Base-by-base conservation (phyloP, 1,139 yeast species). In the Geotrichum cucujoidarum region DNA sequence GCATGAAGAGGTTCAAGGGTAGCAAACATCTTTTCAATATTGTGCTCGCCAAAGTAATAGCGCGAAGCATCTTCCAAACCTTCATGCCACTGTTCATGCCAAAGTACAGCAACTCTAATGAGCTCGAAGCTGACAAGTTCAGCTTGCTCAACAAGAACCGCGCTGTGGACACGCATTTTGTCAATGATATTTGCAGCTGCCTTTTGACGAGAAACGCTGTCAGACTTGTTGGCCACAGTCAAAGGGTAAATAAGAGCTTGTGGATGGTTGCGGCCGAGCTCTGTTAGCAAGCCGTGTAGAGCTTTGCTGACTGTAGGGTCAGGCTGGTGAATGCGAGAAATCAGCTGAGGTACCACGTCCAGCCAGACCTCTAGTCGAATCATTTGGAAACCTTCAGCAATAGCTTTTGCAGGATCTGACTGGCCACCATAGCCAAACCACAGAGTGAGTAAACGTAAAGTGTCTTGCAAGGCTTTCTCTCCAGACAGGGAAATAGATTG, bases 1-100 rank as follows among this genome's bases (percentile, higher is more conserved):
- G 40, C 79, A 65, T 92, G 97, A 50, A 94, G 70, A 1, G 97
- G 97, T 55, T 88, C 95, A 47, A 94, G 69, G 1, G 90, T 90
- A 25, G 86, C 83, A 67, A 85, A 85, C 97, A 92, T 94, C 63
- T 88, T 89, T 50, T 89, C 96, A 8, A 94, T 85, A 61, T 92
- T 88, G 59, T 88, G 94, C 54, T 94, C 98, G 32, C 95, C 96
- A 66, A 89, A 92, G 70, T 85, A 94, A 48, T 86, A 76, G 52
- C 97, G 75, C 3, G 96, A 89, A 0, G 98, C 98, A 69, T 92
- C 97, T 63, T 94, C 99, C 35, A 94, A 72, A 1, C 95, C 97
- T 68, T 90, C 98, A 60, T 90, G 90, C 98, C 99, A 94, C 64
- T 85, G 85, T 62, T 94, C 99, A 60, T 89, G 95, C 97, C 98